Evolutionary conservation across 2,329 filamentous ascomycete genomes (phyloP), one percentile per base, ranked within the genome.

Genomic region (Torrubiellomyces zombiae): DNA sequence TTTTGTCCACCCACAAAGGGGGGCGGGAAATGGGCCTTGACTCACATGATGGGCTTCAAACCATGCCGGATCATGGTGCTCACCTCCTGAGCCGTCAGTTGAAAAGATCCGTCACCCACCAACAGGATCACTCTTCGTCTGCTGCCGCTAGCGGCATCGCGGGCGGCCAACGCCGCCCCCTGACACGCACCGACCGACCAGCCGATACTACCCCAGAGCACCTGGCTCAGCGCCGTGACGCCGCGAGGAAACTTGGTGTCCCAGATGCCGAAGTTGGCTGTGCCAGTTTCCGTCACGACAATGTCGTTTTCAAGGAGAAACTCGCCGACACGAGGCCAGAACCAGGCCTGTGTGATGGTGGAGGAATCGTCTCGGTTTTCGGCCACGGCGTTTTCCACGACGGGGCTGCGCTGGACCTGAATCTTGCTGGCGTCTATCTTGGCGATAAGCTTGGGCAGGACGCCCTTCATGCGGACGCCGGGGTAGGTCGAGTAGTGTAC

Each of bases 101-200:
- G 81, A 50, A 91, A 74, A 29, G 74, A 81, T 15, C 83, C 83
- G 40, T 93, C 83, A 14, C 83, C 83, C n/a, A 83, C 80, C 42
- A 91, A 85, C 18, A 92, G 59, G 22, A 94, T 74, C 0, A 77
- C 82, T 31, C 83, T 61, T 14, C 69, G 55, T 25, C 67, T 58
- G 17, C 50, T 48, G 4, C 55, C 58, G 17, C 50, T 48, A 4
- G 55, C 58, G 18, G 54, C 51, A 42, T 89, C 81, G 38, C 71
- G 73, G 0, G 72, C 68, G 1, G 79, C 83, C 8, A 89, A 58
- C 1, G 77, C 78, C 11, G 80, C 82, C 17, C 65, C 65, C 38
- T 69, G 64, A 17, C 55, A 57, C 12, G 66, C 65, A 29, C 63
- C 63, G 11, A 69, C 62, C 4, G 65, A 64, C 63, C 64, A 71